phyloP scores from a whole-genome alignment of 306 rosid species.

The Geum urbanum region DNA sequence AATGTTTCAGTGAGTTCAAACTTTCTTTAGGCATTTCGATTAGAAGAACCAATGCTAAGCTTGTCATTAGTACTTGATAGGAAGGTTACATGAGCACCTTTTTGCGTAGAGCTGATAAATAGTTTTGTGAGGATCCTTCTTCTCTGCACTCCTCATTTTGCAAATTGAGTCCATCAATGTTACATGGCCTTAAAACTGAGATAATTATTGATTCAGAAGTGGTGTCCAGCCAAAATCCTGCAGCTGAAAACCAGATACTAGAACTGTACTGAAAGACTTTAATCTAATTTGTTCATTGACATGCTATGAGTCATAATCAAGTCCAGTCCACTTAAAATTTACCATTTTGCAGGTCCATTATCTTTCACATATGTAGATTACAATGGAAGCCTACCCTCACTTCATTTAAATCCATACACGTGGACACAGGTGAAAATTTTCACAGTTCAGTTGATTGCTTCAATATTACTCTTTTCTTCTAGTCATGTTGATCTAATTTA shows the following conservation, averaged over 20 bases:
- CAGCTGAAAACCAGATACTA: neutral
- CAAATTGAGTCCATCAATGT: neutral
- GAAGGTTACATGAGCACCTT: neutral
- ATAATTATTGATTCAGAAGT: neutral
- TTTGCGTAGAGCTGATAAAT: neutral
- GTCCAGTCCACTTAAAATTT: neutral
- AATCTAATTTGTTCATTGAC: neutral
- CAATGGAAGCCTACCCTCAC: conserved; percentile 26
- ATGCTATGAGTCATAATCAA: neutral
- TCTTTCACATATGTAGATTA: conserved; percentile 13
- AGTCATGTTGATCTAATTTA: neutral
- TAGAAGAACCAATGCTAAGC: neutral
- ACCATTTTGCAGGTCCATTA: conserved; percentile 23
- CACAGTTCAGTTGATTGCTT: neutral
- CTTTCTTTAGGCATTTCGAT: neutral
- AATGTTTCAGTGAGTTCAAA: neutral
- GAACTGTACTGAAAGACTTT: neutral
- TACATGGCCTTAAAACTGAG: neutral
- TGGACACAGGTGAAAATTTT: conserved; percentile 24
- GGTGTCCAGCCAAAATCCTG: neutral
- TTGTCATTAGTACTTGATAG: neutral
- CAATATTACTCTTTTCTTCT: neutral
- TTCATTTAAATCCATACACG: conserved; percentile 16
- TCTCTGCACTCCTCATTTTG: neutral
- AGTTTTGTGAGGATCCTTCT: neutral